Conservation (phyloP, 2,329 filamentous ascomycete species). For the Furcasterigmium furcatum region DNA sequence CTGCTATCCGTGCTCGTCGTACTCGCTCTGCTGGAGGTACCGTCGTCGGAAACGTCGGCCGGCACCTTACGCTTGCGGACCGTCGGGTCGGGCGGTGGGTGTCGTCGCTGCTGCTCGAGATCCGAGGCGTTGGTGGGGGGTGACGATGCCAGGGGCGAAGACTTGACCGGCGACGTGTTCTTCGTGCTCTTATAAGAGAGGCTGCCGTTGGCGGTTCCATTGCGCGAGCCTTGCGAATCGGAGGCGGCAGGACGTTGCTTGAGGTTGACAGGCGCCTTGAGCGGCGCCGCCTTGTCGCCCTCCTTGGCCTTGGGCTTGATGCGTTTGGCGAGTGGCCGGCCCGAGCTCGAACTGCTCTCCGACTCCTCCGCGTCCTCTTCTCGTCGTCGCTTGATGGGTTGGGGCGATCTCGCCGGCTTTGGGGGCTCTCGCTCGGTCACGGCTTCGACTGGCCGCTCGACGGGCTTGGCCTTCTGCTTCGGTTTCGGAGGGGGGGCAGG, state of each 20-base stretch:
- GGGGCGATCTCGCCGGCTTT: conserved; percentile 25
- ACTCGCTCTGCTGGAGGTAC: conserved; percentile 4
- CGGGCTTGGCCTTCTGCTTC: conserved; percentile 32
- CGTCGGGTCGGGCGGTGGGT: conserved; percentile 22
- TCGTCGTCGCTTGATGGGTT: conserved; percentile 45
- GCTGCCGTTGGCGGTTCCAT: conserved; percentile 9
- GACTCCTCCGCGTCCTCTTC: conserved; percentile 46
- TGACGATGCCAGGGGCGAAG: conserved; percentile 62
- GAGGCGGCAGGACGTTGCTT: conserved; percentile 46
- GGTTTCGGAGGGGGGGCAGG: conserved; percentile 18
- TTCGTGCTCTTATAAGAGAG: conserved; percentile 33
- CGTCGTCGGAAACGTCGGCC: conserved; percentile 16
- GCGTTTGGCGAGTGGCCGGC: conserved; percentile 55
- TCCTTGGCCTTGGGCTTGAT: conserved; percentile 39
- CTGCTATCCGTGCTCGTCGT: conserved; percentile 6
- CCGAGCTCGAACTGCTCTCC: conserved; percentile 58
- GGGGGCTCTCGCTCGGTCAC: conserved; percentile 21
- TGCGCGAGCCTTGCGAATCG: conserved; percentile 32
- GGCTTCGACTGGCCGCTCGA: conserved; percentile 17
- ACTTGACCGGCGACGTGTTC: conserved; percentile 57
- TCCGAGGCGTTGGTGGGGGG: conserved; percentile 65
- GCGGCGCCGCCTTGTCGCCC: conserved; percentile 20
- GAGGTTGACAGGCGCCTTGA: conserved; percentile 22
- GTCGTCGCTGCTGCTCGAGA: conserved; percentile 37
- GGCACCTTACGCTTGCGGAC: conserved; percentile 41